Percentiles rank a stretch among this genome's conserved stretches.
phyloP scores from a whole-genome alignment of 1,139 yeast genomes.

The Debaryomyces fabryi region DNA sequence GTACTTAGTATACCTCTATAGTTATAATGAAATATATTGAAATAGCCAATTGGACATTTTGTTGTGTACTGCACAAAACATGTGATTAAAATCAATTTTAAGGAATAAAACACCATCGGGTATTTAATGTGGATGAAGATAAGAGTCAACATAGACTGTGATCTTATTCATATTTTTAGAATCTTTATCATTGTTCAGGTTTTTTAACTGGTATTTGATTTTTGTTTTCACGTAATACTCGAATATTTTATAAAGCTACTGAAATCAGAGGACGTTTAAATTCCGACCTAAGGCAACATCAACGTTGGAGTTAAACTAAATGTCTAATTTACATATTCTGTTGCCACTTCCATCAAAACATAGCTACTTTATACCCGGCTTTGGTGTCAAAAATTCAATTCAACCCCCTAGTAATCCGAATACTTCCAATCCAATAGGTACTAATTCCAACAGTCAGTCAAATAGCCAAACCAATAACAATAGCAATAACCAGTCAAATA shows the following conservation, averaged over 20 bases:
- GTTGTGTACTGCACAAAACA: slow-evolving; percentile 5
- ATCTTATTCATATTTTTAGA: neutral
- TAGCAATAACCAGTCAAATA: neutral
- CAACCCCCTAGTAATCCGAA: neutral
- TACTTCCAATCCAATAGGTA: neutral
- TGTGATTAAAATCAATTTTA: neutral
- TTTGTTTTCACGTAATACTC: neutral
- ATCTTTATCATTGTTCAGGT: neutral
- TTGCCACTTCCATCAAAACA: neutral
- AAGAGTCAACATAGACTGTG: neutral
- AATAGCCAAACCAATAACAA: neutral
- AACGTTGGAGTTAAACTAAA: neutral
- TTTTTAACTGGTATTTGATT: neutral
- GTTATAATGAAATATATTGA: neutral
- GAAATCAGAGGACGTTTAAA: neutral
- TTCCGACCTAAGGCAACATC: neutral
- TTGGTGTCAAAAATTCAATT: neutral
- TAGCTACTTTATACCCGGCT: neutral
- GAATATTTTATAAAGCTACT: neutral
- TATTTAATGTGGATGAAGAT: neutral
- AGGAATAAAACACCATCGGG: neutral
- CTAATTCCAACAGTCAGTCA: neutral
- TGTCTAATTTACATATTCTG: slow-evolving; percentile 2
- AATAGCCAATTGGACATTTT: neutral
- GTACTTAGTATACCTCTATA: neutral